Evolutionary conservation across 75 land plant species (phyloP).

Genomic region (Ceratopteris richardii): DNA sequence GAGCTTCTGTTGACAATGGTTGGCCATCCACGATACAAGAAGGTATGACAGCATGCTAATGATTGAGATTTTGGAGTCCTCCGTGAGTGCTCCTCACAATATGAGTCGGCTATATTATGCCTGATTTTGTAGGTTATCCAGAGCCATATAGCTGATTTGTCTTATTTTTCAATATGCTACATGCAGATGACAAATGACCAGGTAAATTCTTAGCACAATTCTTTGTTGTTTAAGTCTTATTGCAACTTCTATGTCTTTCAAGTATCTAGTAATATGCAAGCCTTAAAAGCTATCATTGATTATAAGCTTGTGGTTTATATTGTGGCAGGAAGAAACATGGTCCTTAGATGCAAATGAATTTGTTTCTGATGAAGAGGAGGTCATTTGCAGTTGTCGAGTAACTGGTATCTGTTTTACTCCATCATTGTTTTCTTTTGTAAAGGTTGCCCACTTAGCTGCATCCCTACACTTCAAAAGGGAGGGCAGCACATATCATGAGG

Average conservation of each 20-base stretch:
- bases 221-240: no score
- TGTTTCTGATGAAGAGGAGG: constrained; percentile 93
- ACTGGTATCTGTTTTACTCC: constrained; percentile 73
- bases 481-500: no score
- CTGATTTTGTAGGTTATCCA: constrained; percentile 37
- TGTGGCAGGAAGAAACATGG: constrained; percentile 63
- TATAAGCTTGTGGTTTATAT: no score
- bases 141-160: constrained; percentile 54
- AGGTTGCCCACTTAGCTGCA: no score
- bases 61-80: no score
- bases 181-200: constrained; percentile 96
- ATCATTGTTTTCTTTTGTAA: no score
- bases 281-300: no score
- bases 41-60: constrained; percentile 23
- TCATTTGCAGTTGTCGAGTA: constrained; percentile 84
- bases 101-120: background rate
- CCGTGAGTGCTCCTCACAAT: no score
- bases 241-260: no score
- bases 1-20: constrained; percentile 76
- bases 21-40: constrained; percentile 33
- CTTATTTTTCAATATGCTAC: constrained; percentile 69
- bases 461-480: no score
- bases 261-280: no score
- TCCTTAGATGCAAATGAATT: constrained; percentile 82
- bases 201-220: constrained; percentile 51